Conservation (phyloP, 108 stramenopile genomes). For the Cyclotella sp. region DNA sequence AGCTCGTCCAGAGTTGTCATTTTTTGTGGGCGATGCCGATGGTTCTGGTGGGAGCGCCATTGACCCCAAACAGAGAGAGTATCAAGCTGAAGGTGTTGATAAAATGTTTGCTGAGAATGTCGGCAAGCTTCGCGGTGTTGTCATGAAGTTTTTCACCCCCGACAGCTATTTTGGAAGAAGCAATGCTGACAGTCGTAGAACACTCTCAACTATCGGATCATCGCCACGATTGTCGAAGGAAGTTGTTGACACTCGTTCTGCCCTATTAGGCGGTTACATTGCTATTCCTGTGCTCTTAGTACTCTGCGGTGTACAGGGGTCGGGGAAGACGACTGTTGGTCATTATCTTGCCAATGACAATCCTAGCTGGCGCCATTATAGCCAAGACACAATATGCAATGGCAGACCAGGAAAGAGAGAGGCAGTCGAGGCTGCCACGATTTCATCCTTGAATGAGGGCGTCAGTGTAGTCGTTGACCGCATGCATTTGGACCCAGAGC, state of each 20-base stretch:
- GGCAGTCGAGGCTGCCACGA: constrained; percentile 63
- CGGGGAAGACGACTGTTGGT: constrained; percentile 77
- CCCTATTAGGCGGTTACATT: constrained; percentile 66
- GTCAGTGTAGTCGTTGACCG: constrained; percentile 77
- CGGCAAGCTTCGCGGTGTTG: constrained; percentile 36
- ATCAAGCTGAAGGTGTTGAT: constrained; percentile 79
- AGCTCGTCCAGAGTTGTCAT: constrained; percentile 61
- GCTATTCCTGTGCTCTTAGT: constrained; percentile 65
- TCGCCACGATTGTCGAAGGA: constrained; percentile 34
- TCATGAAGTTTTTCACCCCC: constrained; percentile 68
- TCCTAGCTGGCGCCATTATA: constrained; percentile 64
- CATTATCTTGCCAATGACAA: constrained; percentile 41
- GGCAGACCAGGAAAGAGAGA: constrained; percentile 80
- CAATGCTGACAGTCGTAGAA: constrained; percentile 48
- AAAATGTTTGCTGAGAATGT: constrained; percentile 68
- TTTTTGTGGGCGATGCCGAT: constrained; percentile 84
- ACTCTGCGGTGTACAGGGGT: constrained; percentile 77
- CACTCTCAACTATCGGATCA: constrained; percentile 2
- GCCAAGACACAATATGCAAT: constrained; percentile 84
- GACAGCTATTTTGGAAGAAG: constrained; percentile 73
- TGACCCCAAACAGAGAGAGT: constrained; percentile 34
- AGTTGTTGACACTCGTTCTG: constrained; percentile 55
- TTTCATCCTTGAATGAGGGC: constrained; percentile 44
- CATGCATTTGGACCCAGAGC: constrained; percentile 76
- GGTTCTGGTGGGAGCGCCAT: constrained; percentile 28